phyloP scores from a whole-genome alignment of 116 monocot genomes.

The Dioscorea cayenensis region DNA sequence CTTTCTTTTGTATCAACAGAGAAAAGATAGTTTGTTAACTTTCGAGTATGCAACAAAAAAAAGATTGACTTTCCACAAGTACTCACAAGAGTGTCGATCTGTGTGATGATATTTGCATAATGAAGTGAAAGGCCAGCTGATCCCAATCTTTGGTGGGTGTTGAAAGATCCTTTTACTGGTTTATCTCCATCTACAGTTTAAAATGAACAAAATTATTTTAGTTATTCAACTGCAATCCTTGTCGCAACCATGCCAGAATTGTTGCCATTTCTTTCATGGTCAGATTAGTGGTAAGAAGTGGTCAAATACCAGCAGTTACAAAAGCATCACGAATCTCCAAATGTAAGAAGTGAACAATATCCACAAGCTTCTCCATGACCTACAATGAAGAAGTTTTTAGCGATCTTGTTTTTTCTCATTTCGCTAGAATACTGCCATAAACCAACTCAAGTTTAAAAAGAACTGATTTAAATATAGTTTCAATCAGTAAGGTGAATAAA shows the following conservation, averaged over 20 bases:
- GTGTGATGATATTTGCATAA: constrained; percentile 92
- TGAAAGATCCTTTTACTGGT: constrained; percentile 19
- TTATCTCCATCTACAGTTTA: constrained; percentile 35
- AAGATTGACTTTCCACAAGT: too few species aligned
- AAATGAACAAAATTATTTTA: not conserved
- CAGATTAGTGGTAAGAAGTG: not conserved
- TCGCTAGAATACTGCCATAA: not conserved
- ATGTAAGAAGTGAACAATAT: constrained; percentile 89
- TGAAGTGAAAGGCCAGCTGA: constrained; percentile 85
- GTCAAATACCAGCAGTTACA: constrained; percentile 64
- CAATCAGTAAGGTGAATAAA: too few species aligned
- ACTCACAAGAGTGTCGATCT: constrained; percentile 93
- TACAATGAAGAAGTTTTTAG: constrained; percentile 15
- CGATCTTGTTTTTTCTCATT: not conserved
- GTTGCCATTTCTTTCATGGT: not conserved
- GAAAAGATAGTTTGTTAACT: too few species aligned
- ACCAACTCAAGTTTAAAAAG: not conserved
- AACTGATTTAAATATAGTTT: too few species aligned
- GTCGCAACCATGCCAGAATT: not conserved
- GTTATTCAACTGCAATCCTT: not conserved
- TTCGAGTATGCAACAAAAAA: too few species aligned
- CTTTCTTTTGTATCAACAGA: too few species aligned
- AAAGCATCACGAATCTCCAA: constrained; percentile 81
- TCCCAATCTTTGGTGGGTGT: constrained; percentile 54
- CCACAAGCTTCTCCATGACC: constrained; percentile 96